A percentile compares a stretch with the other conserved stretches of the same genome.
Evolutionary conservation across 148 eudicot genomes (phyloP).

Genomic region (Fagopyrum homotropicum): DNA sequence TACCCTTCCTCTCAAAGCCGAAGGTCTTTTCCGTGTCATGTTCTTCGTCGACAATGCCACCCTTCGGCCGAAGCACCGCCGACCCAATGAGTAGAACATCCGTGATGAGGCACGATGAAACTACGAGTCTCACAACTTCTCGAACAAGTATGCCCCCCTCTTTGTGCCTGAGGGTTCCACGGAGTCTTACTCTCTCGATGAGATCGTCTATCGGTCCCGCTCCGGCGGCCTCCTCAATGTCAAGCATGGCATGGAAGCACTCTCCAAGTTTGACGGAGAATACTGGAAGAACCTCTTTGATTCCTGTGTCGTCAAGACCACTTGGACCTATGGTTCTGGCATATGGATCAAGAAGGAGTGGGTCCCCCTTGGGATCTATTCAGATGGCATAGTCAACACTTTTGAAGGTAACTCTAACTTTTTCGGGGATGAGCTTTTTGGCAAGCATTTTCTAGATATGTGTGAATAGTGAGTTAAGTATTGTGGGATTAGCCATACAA

Average conservation of each 20-base stretch:
- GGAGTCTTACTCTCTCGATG: slow-evolving; percentile 90
- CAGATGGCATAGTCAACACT: slow-evolving; percentile 63
- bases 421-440: slow-evolving; percentile 83
- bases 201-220: slow-evolving; percentile 75
- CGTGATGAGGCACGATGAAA: slow-evolving; percentile 70
- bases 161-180: slow-evolving; percentile 32
- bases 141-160: slow-evolving; percentile 74
- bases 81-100: slow-evolving; percentile 58
- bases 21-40: slow-evolving; percentile 11
- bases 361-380: slow-evolving; percentile 73
- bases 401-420: slow-evolving; percentile 82
- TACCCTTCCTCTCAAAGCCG: not conserved
- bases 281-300: slow-evolving; percentile 75
- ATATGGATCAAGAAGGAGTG: slow-evolving; percentile 93
- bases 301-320: slow-evolving; percentile 69
- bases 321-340: slow-evolving; percentile 87
- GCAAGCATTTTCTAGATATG: slow-evolving; percentile 79
- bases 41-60: slow-evolving; percentile 9
- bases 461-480: slow-evolving; percentile 89
- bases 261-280: slow-evolving; percentile 46
- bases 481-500: slow-evolving; percentile 89
- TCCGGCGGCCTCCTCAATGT: slow-evolving; percentile 84
- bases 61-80: slow-evolving; percentile 27
- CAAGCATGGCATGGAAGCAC: slow-evolving; percentile 62
- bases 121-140: slow-evolving; percentile 40